Conservation (phyloP, 306 rosid genomes). For the Heteromeles arbutifolia region DNA sequence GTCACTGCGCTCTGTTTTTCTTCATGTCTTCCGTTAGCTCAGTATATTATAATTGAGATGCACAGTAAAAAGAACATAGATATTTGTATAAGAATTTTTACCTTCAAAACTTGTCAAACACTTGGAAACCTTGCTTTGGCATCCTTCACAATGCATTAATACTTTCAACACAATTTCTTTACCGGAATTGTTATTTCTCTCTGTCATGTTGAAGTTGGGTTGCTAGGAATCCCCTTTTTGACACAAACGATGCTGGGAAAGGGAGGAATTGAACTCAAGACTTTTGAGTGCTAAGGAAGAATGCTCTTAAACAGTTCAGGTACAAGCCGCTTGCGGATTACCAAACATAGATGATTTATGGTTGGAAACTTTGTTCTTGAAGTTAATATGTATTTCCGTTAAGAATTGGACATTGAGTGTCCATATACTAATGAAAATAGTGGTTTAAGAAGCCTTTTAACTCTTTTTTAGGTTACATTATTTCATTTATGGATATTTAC, state of each 20-base stretch:
- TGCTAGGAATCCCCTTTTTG: no score
- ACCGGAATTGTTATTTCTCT: slow-evolving; percentile 8
- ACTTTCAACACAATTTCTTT: slow-evolving; percentile 56
- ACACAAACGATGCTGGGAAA: no score
- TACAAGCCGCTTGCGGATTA: not conserved
- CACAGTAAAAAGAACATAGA: not conserved
- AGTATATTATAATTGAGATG: no score
- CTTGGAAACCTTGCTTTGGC: slow-evolving; percentile 40
- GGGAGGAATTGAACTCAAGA: no score
- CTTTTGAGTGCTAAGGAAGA: no score
- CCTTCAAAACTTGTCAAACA: slow-evolving; percentile 60
- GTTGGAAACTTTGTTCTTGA: not conserved
- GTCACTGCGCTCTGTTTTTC: no score
- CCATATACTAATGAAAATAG: not conserved
- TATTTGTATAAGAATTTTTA: not conserved
- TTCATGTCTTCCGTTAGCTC: no score
- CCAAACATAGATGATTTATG: not conserved
- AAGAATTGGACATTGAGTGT: not conserved
- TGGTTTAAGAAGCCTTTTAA: not conserved
- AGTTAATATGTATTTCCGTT: not conserved
- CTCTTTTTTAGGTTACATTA: not conserved
- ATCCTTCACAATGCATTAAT: slow-evolving; percentile 69
- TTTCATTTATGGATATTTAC: not conserved
- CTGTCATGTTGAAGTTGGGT: not conserved
- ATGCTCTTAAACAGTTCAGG: no score